Evolutionary conservation across 2,329 filamentous ascomycete species (phyloP), one percentile per base, ranked within the genome.

Genomic region (Helminthosporium solani): DNA sequence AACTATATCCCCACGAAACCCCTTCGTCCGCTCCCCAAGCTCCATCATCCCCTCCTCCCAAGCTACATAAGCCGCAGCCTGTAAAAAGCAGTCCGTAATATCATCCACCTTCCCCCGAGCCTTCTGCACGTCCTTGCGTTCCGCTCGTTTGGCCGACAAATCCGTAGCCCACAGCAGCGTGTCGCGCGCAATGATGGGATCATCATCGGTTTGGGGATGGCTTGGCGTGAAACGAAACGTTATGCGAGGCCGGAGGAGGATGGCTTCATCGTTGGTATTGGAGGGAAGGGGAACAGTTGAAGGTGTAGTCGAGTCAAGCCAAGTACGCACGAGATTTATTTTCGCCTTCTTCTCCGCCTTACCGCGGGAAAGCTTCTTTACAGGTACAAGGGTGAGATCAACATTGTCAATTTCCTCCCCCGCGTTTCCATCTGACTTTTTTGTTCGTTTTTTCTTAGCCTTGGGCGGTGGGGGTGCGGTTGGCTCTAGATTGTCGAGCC

Each of bases 61-160:
- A 49, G 83, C 77, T 30, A 89, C 68, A 83, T 87, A 92, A 2
- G 87, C 84, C 47, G 89, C 76, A 2, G 84, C 89, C 67, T 95
- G 89, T 43, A 94, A 66, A 20, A 94, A 71, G 63, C 85, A 87
- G 72, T 95, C 89, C 0, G 88, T 86, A 40, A 95, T 70, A 72
- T 95, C 89, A 67, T 95, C 89, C 42, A 92, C 68, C 68, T 94
- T 94, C 48, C 50, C 64, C 38, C 55, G 52, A 19, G 33, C 5
- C 19, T 8, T 35, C 9, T 8, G 28, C 28, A 5, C 28, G 3
- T 31, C 12, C 14, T 31, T 12, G 8, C 28, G 28, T 1, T 40
- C 47, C 2, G 19, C 30, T 14, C 42, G 28, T 44, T 33, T 33
- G 8, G 33, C 33, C 2, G 41, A 7, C 7, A 15, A 37, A 19